Evolutionary conservation across 257 asterid species (phyloP).

Genomic region (Ilex asprella): DNA sequence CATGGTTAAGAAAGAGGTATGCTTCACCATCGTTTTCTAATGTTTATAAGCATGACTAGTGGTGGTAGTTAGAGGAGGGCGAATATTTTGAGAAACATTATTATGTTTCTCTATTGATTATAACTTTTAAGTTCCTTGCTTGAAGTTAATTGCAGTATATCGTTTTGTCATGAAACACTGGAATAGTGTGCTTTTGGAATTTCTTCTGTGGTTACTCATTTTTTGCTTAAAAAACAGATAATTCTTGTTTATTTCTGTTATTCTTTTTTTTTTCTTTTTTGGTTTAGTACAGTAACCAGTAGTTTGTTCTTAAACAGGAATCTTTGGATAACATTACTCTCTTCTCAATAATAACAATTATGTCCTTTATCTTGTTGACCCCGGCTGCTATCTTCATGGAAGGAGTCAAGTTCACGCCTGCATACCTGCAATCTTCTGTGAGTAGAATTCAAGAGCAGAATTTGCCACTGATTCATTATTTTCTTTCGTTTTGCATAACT

Average conservation of each 20-base stretch:
- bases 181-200: not conserved
- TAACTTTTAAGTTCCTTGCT: too few relatives aligned
- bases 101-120: too few relatives aligned
- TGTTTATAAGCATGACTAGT: not conserved
- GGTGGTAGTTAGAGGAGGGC: not conserved
- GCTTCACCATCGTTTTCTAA: not conserved
- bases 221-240: not conserved
- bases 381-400: slow-evolving; percentile 37
- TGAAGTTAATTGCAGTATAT: too few relatives aligned
- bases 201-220: too few relatives aligned
- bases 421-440: slow-evolving; percentile 67
- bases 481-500: not conserved
- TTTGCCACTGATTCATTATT: not conserved
- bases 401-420: slow-evolving; percentile 62
- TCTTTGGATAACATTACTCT: slow-evolving; percentile 51
- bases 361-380: slow-evolving; percentile 48
- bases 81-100: not conserved
- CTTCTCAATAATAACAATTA: slow-evolving; percentile 45
- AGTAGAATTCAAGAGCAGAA: slow-evolving; percentile 21
- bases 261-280: not conserved
- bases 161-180: not conserved
- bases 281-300: slow-evolving; percentile 18
- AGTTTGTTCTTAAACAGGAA: slow-evolving; percentile 29
- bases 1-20: slow-evolving; percentile 93
- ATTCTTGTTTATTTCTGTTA: not conserved